Evolutionary conservation across 148 eudicot genomes (phyloP).

Genomic region (Dysphania ambrosioides): DNA sequence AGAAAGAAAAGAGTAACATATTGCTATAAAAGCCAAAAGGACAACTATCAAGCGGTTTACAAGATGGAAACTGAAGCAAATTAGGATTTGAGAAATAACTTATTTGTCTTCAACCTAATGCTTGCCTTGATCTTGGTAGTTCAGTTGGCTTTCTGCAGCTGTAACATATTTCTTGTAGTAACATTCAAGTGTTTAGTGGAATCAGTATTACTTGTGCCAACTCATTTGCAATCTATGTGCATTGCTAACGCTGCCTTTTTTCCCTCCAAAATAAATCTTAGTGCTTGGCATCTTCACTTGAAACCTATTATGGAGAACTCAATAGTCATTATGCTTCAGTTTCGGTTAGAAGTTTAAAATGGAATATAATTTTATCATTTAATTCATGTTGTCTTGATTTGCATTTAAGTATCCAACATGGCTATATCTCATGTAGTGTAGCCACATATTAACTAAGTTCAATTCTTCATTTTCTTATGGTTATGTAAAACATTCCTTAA

Average conservation of each 20-base stretch:
- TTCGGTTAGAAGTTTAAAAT: not conserved
- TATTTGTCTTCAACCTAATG: too few species aligned
- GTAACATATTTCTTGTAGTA: too few species aligned
- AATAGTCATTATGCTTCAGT: not conserved
- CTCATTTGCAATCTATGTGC: too few species aligned
- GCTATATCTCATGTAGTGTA: not conserved
- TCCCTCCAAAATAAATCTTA: too few species aligned
- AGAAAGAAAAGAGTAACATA: not conserved
- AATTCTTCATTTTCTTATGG: conserved; percentile 3
- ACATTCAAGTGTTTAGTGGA: too few species aligned
- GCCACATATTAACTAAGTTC: not conserved
- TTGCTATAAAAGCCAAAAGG: not conserved
- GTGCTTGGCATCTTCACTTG: not conserved
- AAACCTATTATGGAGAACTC: not conserved
- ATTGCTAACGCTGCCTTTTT: not conserved
- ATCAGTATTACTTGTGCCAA: too few species aligned
- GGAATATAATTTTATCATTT: not conserved
- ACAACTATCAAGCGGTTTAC: not conserved
- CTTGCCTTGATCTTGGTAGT: not conserved
- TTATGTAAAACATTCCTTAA: not conserved
- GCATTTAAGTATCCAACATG: not conserved
- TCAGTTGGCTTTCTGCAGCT: not conserved
- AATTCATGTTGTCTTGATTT: not conserved
- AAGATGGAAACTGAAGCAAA: not conserved
- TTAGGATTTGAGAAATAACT: not conserved